phyloP scores from a whole-genome alignment of 164 flowering plant genomes.

The Aristolochia fimbriata region DNA sequence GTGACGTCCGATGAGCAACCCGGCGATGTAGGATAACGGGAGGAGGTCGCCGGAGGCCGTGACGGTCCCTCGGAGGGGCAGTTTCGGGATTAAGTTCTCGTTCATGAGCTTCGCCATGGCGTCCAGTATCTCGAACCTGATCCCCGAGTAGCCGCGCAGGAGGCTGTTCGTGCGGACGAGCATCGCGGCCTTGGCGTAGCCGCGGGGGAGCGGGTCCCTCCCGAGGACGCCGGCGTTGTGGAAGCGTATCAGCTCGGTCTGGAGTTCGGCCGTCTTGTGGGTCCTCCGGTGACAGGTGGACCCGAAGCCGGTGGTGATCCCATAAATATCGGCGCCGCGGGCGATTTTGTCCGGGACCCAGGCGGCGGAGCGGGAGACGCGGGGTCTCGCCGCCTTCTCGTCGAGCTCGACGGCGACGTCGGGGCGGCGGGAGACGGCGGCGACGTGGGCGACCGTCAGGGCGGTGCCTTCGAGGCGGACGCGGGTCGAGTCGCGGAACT shows the following conservation, averaged over 20 bases:
- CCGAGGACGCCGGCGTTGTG: conserved; percentile 39
- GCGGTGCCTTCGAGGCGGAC: conserved; percentile 34
- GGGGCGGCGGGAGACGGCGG: conserved; percentile 32
- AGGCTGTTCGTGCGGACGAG: conserved; percentile 30
- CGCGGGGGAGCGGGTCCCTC: conserved; percentile 14
- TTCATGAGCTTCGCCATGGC: conserved; percentile 29
- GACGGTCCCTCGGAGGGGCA: conserved; percentile 24
- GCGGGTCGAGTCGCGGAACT: conserved; percentile 17
- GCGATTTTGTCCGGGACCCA: conserved; percentile 42
- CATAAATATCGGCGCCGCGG: conserved; percentile 31
- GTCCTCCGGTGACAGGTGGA: conserved; percentile 41
- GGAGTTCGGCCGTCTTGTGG: conserved; percentile 28
- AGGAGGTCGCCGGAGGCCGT: conserved; percentile 22
- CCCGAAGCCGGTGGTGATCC: conserved; percentile 54
- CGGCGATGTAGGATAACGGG: conserved; percentile 29
- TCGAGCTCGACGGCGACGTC: conserved; percentile 26
- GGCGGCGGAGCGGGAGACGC: conserved; percentile 26
- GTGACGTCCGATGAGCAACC: conserved; percentile 21
- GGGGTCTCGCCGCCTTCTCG: conserved; percentile 23
- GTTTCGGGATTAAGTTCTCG: conserved; percentile 20
- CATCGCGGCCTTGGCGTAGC: conserved; percentile 24
- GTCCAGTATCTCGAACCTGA: conserved; percentile 31
- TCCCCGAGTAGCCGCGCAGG: conserved; percentile 38
- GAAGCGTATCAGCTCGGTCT: conserved; percentile 43
- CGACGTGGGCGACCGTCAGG: conserved; percentile 39